A percentile compares a stretch with the other conserved stretches of the same genome.
Evolutionary conservation across 352 stramenopile species (phyloP).

Genomic region (Peronospora belbahrii): DNA sequence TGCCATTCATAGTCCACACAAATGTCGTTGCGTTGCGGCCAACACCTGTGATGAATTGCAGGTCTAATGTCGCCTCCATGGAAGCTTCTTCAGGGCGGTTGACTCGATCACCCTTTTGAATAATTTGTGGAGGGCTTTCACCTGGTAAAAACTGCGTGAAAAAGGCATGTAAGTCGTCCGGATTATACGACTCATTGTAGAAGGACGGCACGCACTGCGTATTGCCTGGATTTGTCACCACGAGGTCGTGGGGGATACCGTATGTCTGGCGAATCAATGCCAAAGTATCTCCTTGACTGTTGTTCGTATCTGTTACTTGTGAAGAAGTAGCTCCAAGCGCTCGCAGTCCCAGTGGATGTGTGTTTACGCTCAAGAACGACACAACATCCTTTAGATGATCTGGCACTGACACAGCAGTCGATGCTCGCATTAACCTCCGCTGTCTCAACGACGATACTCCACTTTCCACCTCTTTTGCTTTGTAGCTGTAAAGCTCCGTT

Average conservation of each 20-base stretch:
- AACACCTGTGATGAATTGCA: constrained; percentile 87
- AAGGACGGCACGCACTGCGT: constrained; percentile 68
- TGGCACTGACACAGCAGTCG: constrained; percentile 27
- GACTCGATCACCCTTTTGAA: constrained; percentile 46
- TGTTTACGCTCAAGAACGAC: constrained; percentile 64
- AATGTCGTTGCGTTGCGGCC: constrained; percentile 70
- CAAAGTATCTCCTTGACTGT: constrained; percentile 24
- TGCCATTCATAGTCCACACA: constrained; percentile 73
- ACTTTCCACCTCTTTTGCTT: background rate
- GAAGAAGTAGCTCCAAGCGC: constrained; percentile 30
- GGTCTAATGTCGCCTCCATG: constrained; percentile 81
- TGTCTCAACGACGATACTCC: constrained; percentile 1
- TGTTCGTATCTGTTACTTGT: constrained; percentile 3
- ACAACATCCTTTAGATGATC: constrained; percentile 33
- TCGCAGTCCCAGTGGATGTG: constrained; percentile 49
- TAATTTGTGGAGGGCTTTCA: constrained; percentile 35
- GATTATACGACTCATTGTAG: constrained; percentile 61
- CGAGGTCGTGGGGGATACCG: constrained; percentile 53
- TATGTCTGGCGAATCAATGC: constrained; percentile 50
- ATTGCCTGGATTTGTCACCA: constrained; percentile 57
- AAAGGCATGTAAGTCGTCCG: constrained; percentile 49
- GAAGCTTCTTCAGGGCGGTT: constrained; percentile 34
- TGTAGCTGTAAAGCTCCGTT: constrained; percentile 47
- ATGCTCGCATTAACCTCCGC: constrained; percentile 37
- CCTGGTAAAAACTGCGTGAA: constrained; percentile 43